A percentile compares a stretch with the other conserved stretches of the same genome.
These are phyloP conservation scores for Cladophialophora chaetospira DNA, from an alignment of 2,329 filamentous ascomycete species.

Conservation along the genomic window DNA sequence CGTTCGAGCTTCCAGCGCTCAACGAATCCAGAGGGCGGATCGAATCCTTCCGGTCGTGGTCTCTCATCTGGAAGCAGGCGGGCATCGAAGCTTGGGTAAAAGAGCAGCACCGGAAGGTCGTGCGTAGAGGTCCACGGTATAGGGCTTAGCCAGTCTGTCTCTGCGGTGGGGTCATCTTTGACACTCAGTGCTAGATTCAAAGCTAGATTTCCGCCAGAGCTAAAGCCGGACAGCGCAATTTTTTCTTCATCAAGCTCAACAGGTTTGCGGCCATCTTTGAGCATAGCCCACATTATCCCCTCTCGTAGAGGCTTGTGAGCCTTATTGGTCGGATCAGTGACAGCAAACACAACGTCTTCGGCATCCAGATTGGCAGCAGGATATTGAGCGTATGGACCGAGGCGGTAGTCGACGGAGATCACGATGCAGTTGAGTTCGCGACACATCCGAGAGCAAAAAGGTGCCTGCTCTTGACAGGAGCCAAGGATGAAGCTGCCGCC, in stretches of 20 bases:
- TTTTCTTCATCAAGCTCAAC: constrained; percentile 39
- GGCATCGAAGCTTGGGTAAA: constrained; percentile 33
- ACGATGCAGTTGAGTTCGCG: constrained; percentile 45
- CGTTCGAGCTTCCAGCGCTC: constrained; percentile 29
- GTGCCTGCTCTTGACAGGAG: constrained; percentile 40
- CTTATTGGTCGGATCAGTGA: constrained; percentile 38
- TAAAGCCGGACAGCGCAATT: constrained; percentile 49
- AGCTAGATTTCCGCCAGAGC: constrained; percentile 51
- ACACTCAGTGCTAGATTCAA: constrained; percentile 35
- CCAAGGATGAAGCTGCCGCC: constrained; percentile 34
- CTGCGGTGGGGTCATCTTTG: constrained; percentile 25
- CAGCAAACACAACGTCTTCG: constrained; percentile 48
- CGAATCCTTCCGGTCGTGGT: constrained; percentile 27
- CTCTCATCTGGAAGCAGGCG: constrained; percentile 31
- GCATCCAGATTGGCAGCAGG: constrained; percentile 52
- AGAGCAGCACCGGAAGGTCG: constrained; percentile 31
- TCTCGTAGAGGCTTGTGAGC: constrained; percentile 25
- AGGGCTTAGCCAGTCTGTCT: constrained; percentile 25
- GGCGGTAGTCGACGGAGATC: constrained; percentile 52
- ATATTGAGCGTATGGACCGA: constrained; percentile 51
- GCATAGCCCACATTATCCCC: constrained; percentile 25
- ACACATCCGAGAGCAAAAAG: constrained; percentile 51
- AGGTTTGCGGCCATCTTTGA: constrained; percentile 18
- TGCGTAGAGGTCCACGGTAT: constrained; percentile 22
- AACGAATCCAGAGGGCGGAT: constrained; percentile 26